Evolutionary conservation across 768 basidiomycete genomes (phyloP), one percentile per base, ranked within the genome.

Genomic region (Suillus brevipes): DNA sequence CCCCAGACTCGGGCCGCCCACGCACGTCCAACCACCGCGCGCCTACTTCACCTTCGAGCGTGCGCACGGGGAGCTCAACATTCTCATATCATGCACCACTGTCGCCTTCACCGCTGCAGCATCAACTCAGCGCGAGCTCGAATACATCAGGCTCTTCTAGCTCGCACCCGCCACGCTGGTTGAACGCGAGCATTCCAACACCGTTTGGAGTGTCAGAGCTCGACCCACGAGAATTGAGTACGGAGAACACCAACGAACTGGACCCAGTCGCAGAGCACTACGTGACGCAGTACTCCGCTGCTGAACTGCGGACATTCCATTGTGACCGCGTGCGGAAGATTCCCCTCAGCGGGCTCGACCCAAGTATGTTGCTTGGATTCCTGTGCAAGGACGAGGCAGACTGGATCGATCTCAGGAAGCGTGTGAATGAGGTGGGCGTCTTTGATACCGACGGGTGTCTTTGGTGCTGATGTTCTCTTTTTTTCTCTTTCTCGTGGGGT

Each of bases 301-400:
- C 81, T 6, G 93, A 96, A 72, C 79, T 98, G 40, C 86, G 85
- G 71, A 97, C 93, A 14, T 99, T 95, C 81, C 97, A 99, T 77
- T 95, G 95, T 74, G 97, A 99, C n/a, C 87, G 90, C 20, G 90
- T 99, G 45, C 84, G 94, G 73, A 98, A 97, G 86, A 97, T 99
- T 92, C 90, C 90, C 0, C 77, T 99, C 42, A 86, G 87, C 47
- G 91, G 90, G 36, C 79, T 99, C 62, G 97, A 99, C 75, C 97
- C 97, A 28, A 97, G 95, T 70, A 98, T 99, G 97, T 80, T 99
- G 8, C 84, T 99, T 65, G 96, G 96, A 13, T 99, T 99, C 74
- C 73, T 98, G 68, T 89, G 90, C 74, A 86, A 85, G 70, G 87
- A 92, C 72, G 90, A 94, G 77, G 80, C 73, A 20, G 97, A 99